A percentile compares a stretch with the other conserved stretches of the same genome.
Conservation (phyloP, 768 basidiomycete genomes). For the Sarcodon sp. region DNA sequence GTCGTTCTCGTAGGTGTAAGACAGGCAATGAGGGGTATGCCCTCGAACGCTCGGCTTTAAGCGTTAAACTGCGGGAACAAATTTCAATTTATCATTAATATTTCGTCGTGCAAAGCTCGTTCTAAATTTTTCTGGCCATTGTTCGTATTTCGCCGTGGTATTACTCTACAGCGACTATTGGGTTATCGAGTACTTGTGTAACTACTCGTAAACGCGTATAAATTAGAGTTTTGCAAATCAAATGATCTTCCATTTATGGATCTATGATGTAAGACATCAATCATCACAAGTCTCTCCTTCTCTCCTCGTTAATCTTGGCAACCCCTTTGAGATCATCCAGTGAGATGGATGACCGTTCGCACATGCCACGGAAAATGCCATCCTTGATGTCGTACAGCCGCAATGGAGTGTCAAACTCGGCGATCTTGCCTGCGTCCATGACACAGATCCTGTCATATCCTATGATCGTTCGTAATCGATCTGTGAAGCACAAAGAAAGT, state of each 20-base stretch:
- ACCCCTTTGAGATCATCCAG: slow-evolving; percentile 50
- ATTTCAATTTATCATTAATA: too few relatives aligned
- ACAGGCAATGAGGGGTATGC: slow-evolving; percentile 23
- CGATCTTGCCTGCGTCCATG: slow-evolving; percentile 68
- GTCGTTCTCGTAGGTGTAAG: slow-evolving; percentile 15
- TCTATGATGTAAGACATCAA: too few relatives aligned
- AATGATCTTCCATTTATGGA: too few relatives aligned
- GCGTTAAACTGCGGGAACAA: not conserved
- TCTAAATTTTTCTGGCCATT: too few relatives aligned
- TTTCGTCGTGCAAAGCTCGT: too few relatives aligned
- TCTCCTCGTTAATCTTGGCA: slow-evolving; percentile 12
- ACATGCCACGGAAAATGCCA: slow-evolving; percentile 81
- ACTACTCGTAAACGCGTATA: too few relatives aligned
- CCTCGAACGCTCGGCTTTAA: slow-evolving; percentile 42
- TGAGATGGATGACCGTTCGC: slow-evolving; percentile 67
- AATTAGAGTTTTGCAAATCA: too few relatives aligned
- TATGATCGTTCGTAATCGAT: slow-evolving; percentile 80
- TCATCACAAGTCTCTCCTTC: too few relatives aligned
- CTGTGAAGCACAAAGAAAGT: slow-evolving; percentile 18
- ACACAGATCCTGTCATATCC: slow-evolving; percentile 85
- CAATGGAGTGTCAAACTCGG: slow-evolving; percentile 76
- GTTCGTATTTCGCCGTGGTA: too few relatives aligned
- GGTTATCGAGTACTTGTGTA: too few relatives aligned
- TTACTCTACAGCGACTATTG: too few relatives aligned
- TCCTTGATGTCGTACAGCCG: slow-evolving; percentile 41